A percentile compares a stretch with the other conserved stretches of the same genome.
Conservation (phyloP, 345 rosid species). For the Rubroshorea leprosula region DNA sequence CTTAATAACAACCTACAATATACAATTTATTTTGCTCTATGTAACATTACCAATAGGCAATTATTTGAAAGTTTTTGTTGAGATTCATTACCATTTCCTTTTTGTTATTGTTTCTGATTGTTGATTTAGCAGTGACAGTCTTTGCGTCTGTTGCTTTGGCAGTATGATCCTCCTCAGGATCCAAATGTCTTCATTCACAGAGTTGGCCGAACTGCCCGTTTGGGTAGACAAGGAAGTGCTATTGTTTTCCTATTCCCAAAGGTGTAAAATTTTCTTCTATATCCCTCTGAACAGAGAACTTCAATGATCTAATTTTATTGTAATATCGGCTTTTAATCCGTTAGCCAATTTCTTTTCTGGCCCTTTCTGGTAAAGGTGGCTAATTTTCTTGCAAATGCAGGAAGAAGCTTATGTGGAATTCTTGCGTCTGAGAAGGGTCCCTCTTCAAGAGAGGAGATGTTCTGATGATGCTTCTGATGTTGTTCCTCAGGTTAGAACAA, state of each 20-base stretch:
- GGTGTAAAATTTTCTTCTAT: constrained; percentile 33
- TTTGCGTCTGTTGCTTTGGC: constrained; percentile 21
- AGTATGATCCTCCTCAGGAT: constrained; percentile 96
- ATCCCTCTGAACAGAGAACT: neutral
- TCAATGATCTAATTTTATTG: neutral
- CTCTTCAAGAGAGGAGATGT: constrained; percentile 52
- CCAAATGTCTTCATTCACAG: constrained; percentile 87
- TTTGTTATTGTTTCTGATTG: too few species aligned
- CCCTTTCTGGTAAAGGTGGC: constrained; percentile 4
- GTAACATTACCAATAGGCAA: neutral
- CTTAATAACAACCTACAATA: constrained; percentile 2
- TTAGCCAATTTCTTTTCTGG: neutral
- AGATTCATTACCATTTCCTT: too few species aligned
- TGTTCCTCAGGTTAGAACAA: constrained; percentile 54
- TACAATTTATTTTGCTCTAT: neutral
- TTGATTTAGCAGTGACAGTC: neutral
- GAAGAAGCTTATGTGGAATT: constrained; percentile 89
- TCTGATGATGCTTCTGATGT: constrained; percentile 53
- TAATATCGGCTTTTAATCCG: neutral
- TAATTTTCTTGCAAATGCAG: constrained; percentile 29
- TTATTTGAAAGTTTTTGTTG: neutral
- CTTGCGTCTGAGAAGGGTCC: constrained; percentile 66
- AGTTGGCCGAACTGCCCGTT: constrained; percentile 87
- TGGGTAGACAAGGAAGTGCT: constrained; percentile 79
- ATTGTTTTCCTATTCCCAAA: constrained; percentile 67